These are phyloP conservation scores for Falciphora oryzae DNA, from an alignment of 2,329 filamentous ascomycete genomes.

Conservation along the genomic window DNA sequence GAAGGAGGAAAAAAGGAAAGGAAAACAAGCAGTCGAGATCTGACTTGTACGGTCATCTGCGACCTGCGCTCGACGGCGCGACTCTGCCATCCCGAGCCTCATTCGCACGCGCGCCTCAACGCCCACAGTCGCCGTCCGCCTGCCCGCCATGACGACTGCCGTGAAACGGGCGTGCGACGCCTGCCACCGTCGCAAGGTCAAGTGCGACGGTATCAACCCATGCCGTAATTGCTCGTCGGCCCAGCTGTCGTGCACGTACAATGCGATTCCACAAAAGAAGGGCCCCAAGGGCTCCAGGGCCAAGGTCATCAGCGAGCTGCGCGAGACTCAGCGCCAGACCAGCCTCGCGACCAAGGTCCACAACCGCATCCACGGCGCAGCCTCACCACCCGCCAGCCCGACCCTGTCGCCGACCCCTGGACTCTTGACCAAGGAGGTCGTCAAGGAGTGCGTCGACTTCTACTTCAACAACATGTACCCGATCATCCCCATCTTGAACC, in stretches of 20 bases:
- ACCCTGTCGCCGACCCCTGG: constrained; percentile 51
- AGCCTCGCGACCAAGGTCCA: constrained; percentile 58
- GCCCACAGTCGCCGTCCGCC: too few species aligned
- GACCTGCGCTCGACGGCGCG: not conserved
- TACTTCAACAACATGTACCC: constrained; percentile 64
- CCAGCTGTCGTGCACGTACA: constrained; percentile 65
- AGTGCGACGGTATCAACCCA: constrained; percentile 65
- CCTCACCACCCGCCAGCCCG: constrained; percentile 40
- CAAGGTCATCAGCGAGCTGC: constrained; percentile 69
- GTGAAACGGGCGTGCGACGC: constrained; percentile 62
- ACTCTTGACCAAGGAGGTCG: constrained; percentile 54
- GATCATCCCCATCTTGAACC: constrained; percentile 57
- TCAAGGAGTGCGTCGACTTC: constrained; percentile 61
- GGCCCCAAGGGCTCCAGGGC: constrained; percentile 69
- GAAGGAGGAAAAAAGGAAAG: not conserved
- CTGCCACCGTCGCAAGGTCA: constrained; percentile 69
- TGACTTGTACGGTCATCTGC: not conserved
- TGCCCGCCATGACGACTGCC: constrained; percentile 39
- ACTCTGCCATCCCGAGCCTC: not conserved
- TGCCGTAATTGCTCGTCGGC: constrained; percentile 66
- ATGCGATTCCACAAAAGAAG: constrained; percentile 70
- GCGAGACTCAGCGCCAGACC: constrained; percentile 62
- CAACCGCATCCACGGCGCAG: constrained; percentile 51
- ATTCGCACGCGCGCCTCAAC: not conserved
- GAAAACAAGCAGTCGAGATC: not conserved